Evolutionary conservation across 495 filamentous ascomycete species (phyloP).

Genomic region (Podospora tetraspora): DNA sequence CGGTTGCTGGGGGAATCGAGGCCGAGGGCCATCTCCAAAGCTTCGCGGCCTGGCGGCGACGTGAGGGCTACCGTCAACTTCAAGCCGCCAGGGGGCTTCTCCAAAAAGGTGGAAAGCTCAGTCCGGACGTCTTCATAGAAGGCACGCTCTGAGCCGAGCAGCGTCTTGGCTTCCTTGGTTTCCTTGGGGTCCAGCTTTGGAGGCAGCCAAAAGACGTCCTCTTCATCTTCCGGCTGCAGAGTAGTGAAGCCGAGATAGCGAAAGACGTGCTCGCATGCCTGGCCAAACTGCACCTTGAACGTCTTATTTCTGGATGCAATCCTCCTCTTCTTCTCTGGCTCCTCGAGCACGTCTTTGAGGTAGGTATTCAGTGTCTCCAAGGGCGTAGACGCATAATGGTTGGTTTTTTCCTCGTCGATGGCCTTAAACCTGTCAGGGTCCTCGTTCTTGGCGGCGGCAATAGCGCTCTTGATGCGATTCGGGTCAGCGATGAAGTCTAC

Average conservation of each 20-base stretch:
- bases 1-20: background rate
- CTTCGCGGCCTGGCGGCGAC: slow-evolving; percentile 11
- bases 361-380: slow-evolving; percentile 57
- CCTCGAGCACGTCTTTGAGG: slow-evolving; percentile 54
- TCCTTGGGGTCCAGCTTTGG: slow-evolving; percentile 18
- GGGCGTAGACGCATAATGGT: slow-evolving; percentile 45
- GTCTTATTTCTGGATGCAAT: slow-evolving; percentile 67
- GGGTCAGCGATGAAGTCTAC: slow-evolving; percentile 54
- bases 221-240: slow-evolving; percentile 19
- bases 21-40: slow-evolving; percentile 20
- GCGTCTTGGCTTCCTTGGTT: slow-evolving; percentile 23
- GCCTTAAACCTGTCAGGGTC: slow-evolving; percentile 58
- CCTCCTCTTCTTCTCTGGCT: slow-evolving; percentile 36
- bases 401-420: slow-evolving; percentile 26
- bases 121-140: slow-evolving; percentile 33
- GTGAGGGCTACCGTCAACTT: slow-evolving; percentile 18
- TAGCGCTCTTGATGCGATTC: slow-evolving; percentile 46
- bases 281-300: slow-evolving; percentile 64
- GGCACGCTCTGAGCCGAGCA: slow-evolving; percentile 22
- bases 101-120: slow-evolving; percentile 32
- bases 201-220: slow-evolving; percentile 25
- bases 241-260: slow-evolving; percentile 56
- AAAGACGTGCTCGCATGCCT: slow-evolving; percentile 57
- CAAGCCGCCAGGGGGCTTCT: slow-evolving; percentile 10
- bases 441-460: slow-evolving; percentile 46